A percentile compares a stretch with the other conserved stretches of the same genome.
Conservation (phyloP, 2,329 filamentous ascomycete species). For the Diplodia intermedia region DNA sequence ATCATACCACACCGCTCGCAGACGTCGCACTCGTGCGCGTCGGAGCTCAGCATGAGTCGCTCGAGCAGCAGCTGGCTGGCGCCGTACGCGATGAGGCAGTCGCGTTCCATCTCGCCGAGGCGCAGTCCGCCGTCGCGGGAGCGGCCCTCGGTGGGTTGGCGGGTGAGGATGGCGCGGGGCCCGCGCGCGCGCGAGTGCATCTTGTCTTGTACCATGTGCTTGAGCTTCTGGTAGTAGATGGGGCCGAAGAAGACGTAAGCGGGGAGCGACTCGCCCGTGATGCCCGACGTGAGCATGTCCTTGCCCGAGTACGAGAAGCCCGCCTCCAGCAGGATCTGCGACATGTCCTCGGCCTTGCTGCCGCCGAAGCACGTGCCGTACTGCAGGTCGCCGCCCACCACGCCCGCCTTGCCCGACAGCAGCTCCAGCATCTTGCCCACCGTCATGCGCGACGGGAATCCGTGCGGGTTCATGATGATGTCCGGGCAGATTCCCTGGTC, state of each 20-base stretch:
- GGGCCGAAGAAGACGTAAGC: slow-evolving; percentile 98
- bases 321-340: slow-evolving; percentile 78
- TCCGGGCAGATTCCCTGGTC: slow-evolving; percentile 91
- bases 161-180: slow-evolving; percentile 87
- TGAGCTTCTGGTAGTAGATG: slow-evolving; percentile 99
- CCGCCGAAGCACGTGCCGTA: slow-evolving; percentile 90
- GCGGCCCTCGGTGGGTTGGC: slow-evolving; percentile 94
- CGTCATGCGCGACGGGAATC: slow-evolving; percentile 99
- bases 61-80: slow-evolving; percentile 91
- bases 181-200: slow-evolving; percentile 96
- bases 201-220: slow-evolving; percentile 99
- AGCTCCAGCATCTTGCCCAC: slow-evolving; percentile 98
- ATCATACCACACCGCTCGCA: slow-evolving; percentile 95
- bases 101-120: slow-evolving; percentile 97
- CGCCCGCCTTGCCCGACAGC: slow-evolving; percentile 89
- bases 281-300: slow-evolving; percentile 92
- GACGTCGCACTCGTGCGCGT: slow-evolving; percentile 89
- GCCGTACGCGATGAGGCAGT: slow-evolving; percentile 96
- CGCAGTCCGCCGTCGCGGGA: slow-evolving; percentile 90
- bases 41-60: slow-evolving; percentile 91
- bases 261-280: slow-evolving; percentile 91
- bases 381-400: slow-evolving; percentile 82
- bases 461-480: slow-evolving; percentile 99
- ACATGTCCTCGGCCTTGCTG: slow-evolving; percentile 88
- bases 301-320: slow-evolving; percentile 98